Conservation (phyloP, 345 rosid species). For the Draba incana region DNA sequence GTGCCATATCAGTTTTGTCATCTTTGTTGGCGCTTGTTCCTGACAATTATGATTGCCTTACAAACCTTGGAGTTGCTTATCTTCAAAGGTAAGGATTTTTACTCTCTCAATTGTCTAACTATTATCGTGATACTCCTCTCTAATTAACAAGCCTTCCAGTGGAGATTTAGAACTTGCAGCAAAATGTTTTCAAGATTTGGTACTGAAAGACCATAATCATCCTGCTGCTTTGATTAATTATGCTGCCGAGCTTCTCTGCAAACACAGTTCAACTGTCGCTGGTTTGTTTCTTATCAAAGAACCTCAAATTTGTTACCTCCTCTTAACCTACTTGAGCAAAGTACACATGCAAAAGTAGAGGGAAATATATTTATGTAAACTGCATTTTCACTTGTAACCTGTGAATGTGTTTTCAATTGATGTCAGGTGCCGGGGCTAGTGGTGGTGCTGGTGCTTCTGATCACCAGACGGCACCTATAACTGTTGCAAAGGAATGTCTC, state of each 20-base stretch:
- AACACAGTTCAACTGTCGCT: constrained; percentile 73
- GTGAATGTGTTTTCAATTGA: constrained; percentile 13
- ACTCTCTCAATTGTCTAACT: not conserved
- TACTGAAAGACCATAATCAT: constrained; percentile 89
- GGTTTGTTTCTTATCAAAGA: constrained; percentile 55
- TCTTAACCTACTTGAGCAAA: constrained; percentile 20
- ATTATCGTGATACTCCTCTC: constrained; percentile 18
- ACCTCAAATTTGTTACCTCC: constrained; percentile 24
- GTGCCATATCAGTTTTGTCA: constrained; percentile 77
- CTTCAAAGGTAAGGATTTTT: constrained; percentile 68
- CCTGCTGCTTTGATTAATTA: constrained; percentile 87
- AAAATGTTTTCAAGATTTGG: constrained; percentile 84
- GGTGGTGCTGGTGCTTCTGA: constrained; percentile 60
- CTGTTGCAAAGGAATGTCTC: constrained; percentile 87
- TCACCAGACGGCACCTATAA: constrained; percentile 62
- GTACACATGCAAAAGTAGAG: constrained; percentile 8
- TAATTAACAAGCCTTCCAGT: constrained; percentile 49
- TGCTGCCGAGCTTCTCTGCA: constrained; percentile 83
- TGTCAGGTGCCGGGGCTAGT: constrained; percentile 84
- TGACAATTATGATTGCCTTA: constrained; percentile 85
- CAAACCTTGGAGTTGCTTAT: constrained; percentile 87
- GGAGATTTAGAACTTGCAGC: constrained; percentile 83
- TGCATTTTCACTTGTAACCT: constrained; percentile 9
- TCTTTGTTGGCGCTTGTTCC: constrained; percentile 63
- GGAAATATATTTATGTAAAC: not conserved